These are phyloP conservation scores for Lachancea thermotolerans DNA, from an alignment of 805 yeast genomes.

Conservation along the genomic window DNA sequence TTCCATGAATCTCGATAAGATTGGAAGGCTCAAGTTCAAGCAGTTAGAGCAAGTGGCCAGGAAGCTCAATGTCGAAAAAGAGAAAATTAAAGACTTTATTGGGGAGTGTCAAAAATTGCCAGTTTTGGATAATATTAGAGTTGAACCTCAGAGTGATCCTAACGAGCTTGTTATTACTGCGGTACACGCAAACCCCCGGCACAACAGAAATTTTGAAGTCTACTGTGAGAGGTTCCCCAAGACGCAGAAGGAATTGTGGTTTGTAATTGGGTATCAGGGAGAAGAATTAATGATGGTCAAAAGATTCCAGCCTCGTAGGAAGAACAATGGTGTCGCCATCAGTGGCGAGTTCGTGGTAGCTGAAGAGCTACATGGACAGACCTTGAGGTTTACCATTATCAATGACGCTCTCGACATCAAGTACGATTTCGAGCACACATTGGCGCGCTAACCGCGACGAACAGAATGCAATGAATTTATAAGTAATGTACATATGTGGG, in stretches of 20 bases:
- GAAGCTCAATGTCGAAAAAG: constrained; percentile 32
- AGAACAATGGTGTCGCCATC: constrained; percentile 25
- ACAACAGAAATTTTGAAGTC: constrained; percentile 54
- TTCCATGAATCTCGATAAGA: constrained; percentile 29
- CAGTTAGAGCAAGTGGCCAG: constrained; percentile 16
- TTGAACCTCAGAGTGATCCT: constrained; percentile 33
- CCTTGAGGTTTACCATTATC: constrained; percentile 43
- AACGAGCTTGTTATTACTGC: constrained; percentile 40
- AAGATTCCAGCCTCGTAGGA: constrained; percentile 59
- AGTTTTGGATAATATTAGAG: constrained; percentile 38
- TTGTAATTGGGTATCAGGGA: constrained; percentile 49
- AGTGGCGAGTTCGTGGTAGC: constrained; percentile 44
- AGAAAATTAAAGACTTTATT: constrained; percentile 42
- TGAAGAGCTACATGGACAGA: constrained; percentile 40
- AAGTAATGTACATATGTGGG: neutral
- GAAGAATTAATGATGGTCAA: constrained; percentile 60
- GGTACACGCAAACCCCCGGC: constrained; percentile 43
- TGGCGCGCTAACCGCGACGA: constrained; percentile 3
- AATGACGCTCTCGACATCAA: constrained; percentile 62
- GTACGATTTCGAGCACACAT: constrained; percentile 32
- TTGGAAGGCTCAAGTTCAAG: constrained; percentile 39
- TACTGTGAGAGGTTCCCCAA: constrained; percentile 82
- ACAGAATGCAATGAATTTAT: neutral
- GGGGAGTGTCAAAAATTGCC: constrained; percentile 56
- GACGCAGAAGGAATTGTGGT: constrained; percentile 91